Evolutionary conservation across 1,139 yeast genomes (phyloP).

Genomic region (Meyerozyma athensensis): DNA sequence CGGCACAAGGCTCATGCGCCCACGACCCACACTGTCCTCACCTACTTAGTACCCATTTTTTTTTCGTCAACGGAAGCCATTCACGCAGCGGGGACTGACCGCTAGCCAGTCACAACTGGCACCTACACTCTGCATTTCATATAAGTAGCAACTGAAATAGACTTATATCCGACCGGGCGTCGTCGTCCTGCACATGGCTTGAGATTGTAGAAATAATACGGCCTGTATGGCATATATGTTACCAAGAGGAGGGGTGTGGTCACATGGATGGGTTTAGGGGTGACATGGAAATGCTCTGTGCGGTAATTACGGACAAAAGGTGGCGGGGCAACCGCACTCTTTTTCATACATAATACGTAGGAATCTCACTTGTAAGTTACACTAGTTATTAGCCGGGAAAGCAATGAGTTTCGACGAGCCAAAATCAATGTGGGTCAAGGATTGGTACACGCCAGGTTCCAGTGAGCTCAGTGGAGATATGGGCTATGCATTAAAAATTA

Average conservation of each 20-base stretch:
- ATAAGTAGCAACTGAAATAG: no score
- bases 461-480: slow-evolving; percentile 1
- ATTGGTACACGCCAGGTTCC: slow-evolving; percentile 34
- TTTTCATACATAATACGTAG: not conserved
- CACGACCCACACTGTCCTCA: no score
- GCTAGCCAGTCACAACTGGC: no score
- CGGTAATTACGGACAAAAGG: slow-evolving; percentile 2
- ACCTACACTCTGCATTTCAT: no score
- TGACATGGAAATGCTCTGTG: not conserved
- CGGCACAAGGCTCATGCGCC: no score
- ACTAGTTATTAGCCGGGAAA: not conserved
- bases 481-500: slow-evolving; percentile 1
- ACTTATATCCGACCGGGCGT: no score
- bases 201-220: not conserved
- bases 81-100: no score
- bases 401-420: slow-evolving; percentile 19
- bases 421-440: slow-evolving; percentile 36
- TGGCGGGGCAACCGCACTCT: slow-evolving; percentile 5
- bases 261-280: slow-evolving; percentile 3
- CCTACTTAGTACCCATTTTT: no score
- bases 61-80: no score
- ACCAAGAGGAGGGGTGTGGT: slow-evolving; percentile 2
- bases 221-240: no score
- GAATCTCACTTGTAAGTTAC: not conserved
- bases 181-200: not conserved